Conservation (phyloP, 345 rosid species). For the Syzygium jambos region DNA sequence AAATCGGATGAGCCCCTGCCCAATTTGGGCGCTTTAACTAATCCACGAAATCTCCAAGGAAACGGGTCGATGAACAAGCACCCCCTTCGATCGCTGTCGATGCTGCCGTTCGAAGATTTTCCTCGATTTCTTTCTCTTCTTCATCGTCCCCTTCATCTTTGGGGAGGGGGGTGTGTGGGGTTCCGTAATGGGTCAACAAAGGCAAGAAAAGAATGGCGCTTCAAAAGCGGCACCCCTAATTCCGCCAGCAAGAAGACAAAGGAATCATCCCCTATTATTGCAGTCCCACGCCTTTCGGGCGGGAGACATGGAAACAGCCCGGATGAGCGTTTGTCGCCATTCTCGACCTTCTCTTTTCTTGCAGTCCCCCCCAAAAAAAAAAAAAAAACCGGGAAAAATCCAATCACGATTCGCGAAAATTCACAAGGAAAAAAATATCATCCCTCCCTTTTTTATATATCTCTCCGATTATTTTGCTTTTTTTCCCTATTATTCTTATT, state of each 20-base stretch:
- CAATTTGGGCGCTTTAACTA: neutral
- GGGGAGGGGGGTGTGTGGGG: neutral
- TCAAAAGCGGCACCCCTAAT: neutral
- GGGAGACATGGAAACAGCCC: neutral
- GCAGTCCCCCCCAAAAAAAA: neutral
- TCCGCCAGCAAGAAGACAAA: neutral
- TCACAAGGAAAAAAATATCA: neutral
- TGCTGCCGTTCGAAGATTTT: neutral
- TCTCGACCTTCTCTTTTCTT: neutral
- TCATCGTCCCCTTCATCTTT: neutral
- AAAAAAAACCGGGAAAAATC: neutral
- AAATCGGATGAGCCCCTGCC: neutral
- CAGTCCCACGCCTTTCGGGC: neutral
- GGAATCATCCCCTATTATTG: neutral
- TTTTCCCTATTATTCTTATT: neutral
- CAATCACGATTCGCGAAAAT: neutral
- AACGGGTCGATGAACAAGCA: neutral
- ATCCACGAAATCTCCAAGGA: neutral
- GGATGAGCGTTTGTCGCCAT: neutral
- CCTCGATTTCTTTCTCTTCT: neutral
- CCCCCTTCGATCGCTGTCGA: neutral
- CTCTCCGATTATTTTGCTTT: neutral
- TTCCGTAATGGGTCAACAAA: neutral
- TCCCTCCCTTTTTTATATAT: neutral
- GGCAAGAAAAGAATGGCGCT: neutral